Conservation (phyloP, 768 basidiomycete genomes). For the Crassisporium funariophilum region DNA sequence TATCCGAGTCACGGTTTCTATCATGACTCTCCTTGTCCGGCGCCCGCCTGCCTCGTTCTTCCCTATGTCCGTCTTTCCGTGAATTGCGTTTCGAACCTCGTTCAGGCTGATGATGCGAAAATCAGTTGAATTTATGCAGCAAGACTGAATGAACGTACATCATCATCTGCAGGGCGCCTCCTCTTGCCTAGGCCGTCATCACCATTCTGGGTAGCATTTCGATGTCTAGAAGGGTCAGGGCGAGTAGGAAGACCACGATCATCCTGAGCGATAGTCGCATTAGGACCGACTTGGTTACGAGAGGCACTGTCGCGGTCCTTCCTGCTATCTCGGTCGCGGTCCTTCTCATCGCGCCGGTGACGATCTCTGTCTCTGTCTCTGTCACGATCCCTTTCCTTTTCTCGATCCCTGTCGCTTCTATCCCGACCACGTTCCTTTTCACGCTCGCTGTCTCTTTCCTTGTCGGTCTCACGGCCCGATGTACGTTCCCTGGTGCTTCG, state of each 20-base stretch:
- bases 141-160: conserved; percentile 48
- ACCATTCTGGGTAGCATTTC: conserved; percentile 39
- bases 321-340: conserved; percentile 56
- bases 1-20: conserved; percentile 63
- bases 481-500: conserved; percentile 45
- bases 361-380: conserved; percentile 41
- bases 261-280: conserved; percentile 40
- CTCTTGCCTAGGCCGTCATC: conserved; percentile 79
- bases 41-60: conserved; percentile 67
- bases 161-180: conserved; percentile 68
- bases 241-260: conserved; percentile 59
- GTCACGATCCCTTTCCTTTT: conserved; percentile 47
- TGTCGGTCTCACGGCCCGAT: conserved; percentile 36
- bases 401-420: conserved; percentile 44
- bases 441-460: conserved; percentile 34
- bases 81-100: conserved; percentile 80
- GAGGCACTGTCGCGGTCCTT: conserved; percentile 49
- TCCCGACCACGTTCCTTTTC: conserved; percentile 35
- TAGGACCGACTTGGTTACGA: conserved; percentile 36
- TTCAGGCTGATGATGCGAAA: conserved; percentile 52
- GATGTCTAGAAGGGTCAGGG: conserved; percentile 60
- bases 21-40: conserved; percentile 73
- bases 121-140: conserved; percentile 6
- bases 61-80: conserved; percentile 76
- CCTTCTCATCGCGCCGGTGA: conserved; percentile 56